Base-by-base conservation (phyloP, 768 basidiomycete genomes). In the Filobasidium wieringae region DNA sequence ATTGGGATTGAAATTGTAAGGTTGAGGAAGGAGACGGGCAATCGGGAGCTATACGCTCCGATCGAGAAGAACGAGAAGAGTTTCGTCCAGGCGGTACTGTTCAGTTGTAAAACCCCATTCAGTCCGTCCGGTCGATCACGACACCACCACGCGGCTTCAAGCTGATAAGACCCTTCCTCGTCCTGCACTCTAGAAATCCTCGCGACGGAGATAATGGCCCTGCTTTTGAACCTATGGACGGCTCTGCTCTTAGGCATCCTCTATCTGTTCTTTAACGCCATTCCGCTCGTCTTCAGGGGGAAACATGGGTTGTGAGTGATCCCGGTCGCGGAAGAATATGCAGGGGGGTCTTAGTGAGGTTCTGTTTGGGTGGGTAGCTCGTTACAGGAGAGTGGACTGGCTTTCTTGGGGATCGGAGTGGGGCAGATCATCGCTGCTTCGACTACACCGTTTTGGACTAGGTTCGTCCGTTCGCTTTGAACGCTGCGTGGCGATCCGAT, bases 31-130 rank as follows among this genome's bases (percentile, higher is more conserved):
- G 63, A 73, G 15, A 82, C 83, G 0, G 80, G 81, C 1, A 77
- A 87, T 60, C 26, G 68, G 4, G 66, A 75, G 8, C 82, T 81
- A 63, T 80, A 78, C 64, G 80, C 86, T 0, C 82, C 84, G 1
- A 60, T 83, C 2, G 88, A 89, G 51, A 74, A 69, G 36, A 69
- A 73, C 4, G 71, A 80, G 22, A 74, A 72, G 30, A 77, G 75
- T 41, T 67, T 88, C 9, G 27, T 69, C 2, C 62, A 64, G 12
- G 79, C 81, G 0, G 75, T 89, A 29, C 31, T 76, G 14, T 64
- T 81, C 58, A 86, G 84, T 63, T 82, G 83, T 62, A 82, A 78
- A 53, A 81, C 76, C 7, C 87, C 88, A 0, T 88, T 91, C 69
- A 75, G 86, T 86, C 67, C 53, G 84, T 74, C 19, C 29, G 1